Conservation (phyloP, 805 yeast genomes). For the baker's yeast (Saccharomyces cerevisiae) region DNA sequence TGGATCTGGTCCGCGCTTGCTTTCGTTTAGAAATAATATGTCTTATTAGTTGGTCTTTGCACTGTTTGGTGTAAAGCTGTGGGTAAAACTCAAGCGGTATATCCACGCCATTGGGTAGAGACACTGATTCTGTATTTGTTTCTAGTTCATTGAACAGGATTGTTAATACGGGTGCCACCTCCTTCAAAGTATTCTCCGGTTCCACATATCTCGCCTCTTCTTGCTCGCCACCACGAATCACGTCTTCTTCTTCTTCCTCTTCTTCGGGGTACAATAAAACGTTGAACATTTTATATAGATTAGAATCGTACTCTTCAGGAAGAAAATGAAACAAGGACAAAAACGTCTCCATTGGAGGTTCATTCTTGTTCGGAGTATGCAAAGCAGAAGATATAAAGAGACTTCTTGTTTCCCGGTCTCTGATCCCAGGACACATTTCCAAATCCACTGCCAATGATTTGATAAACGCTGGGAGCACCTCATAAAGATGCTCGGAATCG, state of each 20-base stretch:
- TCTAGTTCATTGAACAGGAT: constrained; percentile 28
- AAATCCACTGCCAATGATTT: constrained; percentile 18
- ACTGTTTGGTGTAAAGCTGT: constrained; percentile 23
- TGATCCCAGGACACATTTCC: constrained; percentile 13
- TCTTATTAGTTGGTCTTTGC: constrained; percentile 22
- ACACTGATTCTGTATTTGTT: constrained; percentile 15
- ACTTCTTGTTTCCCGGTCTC: constrained; percentile 8
- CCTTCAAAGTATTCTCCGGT: constrained; percentile 20
- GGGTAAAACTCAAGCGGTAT: constrained; percentile 30
- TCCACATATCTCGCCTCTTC: constrained; percentile 7
- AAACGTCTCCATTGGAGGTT: constrained; percentile 16
- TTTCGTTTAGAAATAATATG: constrained; percentile 18
- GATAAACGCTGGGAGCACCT: constrained; percentile 24
- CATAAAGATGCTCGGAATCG: constrained; percentile 24
- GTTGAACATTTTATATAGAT: constrained; percentile 29
- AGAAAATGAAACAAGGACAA: constrained; percentile 27
- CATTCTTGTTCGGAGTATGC: constrained; percentile 15
- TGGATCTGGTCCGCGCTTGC: constrained; percentile 15
- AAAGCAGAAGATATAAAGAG: constrained; percentile 25
- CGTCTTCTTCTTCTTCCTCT: constrained; percentile 4
- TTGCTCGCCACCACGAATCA: background rate
- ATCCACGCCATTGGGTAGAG: constrained; percentile 22
- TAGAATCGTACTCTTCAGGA: constrained; percentile 29
- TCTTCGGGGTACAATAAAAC: constrained; percentile 24
- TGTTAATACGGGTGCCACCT: constrained; percentile 24